phyloP scores from a whole-genome alignment of 306 rosid genomes.

The Dalbergia oliveri region DNA sequence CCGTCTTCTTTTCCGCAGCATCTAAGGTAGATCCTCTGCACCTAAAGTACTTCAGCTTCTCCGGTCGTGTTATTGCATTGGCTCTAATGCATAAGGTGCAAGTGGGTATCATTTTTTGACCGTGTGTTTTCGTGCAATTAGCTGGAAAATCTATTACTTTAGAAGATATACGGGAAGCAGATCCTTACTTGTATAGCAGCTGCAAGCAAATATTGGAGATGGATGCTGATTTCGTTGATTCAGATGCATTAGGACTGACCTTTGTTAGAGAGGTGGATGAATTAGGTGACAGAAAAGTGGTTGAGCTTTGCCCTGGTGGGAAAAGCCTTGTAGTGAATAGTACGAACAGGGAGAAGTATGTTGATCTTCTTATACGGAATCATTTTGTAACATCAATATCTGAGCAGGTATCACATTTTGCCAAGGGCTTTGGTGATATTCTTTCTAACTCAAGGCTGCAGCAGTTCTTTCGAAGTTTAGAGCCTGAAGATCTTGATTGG shows the following conservation, averaged over 20 bases:
- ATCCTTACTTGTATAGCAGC: slow-evolving; percentile 79
- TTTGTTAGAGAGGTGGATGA: slow-evolving; percentile 86
- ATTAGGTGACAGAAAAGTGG: slow-evolving; percentile 67
- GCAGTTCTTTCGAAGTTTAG: slow-evolving; percentile 64
- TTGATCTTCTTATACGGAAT: slow-evolving; percentile 72
- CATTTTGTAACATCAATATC: slow-evolving; percentile 78
- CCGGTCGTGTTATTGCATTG: slow-evolving; percentile 87
- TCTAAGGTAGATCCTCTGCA: slow-evolving; percentile 86
- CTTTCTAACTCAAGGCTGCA: slow-evolving; percentile 55
- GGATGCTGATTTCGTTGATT: slow-evolving; percentile 79
- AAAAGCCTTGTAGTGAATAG: slow-evolving; percentile 72
- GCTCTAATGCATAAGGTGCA: slow-evolving; percentile 87
- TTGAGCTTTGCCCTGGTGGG: slow-evolving; percentile 85
- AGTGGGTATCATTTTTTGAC: slow-evolving; percentile 85
- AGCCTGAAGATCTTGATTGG: slow-evolving; percentile 87
- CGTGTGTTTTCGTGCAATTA: slow-evolving; percentile 84
- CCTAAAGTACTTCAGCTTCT: slow-evolving; percentile 80
- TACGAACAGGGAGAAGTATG: slow-evolving; percentile 74
- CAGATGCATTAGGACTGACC: slow-evolving; percentile 88
- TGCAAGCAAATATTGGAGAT: slow-evolving; percentile 85
- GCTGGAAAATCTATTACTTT: slow-evolving; percentile 70
- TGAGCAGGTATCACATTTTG: slow-evolving; percentile 78
- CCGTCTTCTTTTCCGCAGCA: slow-evolving; percentile 63
- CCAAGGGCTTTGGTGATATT: slow-evolving; percentile 76
- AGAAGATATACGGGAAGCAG: slow-evolving; percentile 84